phyloP scores from a whole-genome alignment of 176 grass and related monocot species.

The Guadua angustifolia region DNA sequence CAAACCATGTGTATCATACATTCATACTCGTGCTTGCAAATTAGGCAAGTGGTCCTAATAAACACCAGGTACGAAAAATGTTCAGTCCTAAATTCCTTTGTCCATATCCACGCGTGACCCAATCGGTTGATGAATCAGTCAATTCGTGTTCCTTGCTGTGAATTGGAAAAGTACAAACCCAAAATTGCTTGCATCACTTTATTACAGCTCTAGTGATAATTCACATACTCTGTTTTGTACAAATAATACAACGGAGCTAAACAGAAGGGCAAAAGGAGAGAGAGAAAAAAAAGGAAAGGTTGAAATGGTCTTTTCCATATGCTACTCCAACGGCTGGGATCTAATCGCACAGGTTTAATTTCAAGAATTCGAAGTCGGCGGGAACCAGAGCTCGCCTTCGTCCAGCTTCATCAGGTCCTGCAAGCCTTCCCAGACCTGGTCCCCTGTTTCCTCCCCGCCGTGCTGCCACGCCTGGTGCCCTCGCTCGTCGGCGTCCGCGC shows the following conservation, averaged over 20 bases:
- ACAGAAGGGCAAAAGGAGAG: not conserved
- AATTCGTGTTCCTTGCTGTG: constrained; percentile 22
- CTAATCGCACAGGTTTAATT: constrained; percentile 25
- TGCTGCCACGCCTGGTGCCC: not conserved
- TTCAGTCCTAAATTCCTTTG: not conserved
- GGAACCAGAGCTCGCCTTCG: constrained; percentile 56
- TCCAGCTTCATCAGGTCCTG: constrained; percentile 73
- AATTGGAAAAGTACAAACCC: constrained; percentile 22
- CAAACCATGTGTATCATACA: not conserved
- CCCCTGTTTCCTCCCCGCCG: constrained; percentile 29
- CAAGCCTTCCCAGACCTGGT: constrained; percentile 69
- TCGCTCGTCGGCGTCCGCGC: not conserved
- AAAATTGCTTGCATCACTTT: constrained; percentile 29
- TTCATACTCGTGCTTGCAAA: not conserved
- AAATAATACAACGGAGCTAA: constrained; percentile 50
- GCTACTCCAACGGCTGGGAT: constrained; percentile 44
- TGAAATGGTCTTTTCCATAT: constrained; percentile 13
- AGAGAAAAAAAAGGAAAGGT: not conserved
- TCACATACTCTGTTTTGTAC: constrained; percentile 55
- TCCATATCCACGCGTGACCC: not conserved
- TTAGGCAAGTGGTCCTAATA: not conserved
- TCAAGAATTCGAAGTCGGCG: constrained; percentile 7
- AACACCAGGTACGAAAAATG: not conserved
- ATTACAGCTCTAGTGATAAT: constrained; percentile 35
- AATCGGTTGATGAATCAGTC: not conserved